A percentile compares a stretch with the other conserved stretches of the same genome.
Conservation (phyloP, 2,329 filamentous ascomycete species). For the Calonectria henricotiae region DNA sequence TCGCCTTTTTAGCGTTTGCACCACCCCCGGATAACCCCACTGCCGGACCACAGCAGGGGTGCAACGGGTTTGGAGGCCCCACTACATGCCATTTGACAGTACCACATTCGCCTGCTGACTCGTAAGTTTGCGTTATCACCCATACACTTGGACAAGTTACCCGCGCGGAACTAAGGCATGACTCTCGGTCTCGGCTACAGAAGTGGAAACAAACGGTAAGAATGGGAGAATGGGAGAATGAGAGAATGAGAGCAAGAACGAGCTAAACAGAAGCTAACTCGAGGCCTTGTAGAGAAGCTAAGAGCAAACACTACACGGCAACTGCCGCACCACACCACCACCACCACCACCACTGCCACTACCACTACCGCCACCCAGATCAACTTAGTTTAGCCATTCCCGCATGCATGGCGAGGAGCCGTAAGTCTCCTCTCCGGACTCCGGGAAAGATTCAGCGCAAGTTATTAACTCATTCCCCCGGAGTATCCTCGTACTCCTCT, state of each 20-base stretch:
- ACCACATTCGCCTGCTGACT: constrained; percentile 3
- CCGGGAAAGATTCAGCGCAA: constrained; percentile 11
- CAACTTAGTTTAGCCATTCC: neutral
- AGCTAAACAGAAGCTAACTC: too few species aligned
- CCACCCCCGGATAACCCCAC: constrained; percentile 13
- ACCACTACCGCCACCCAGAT: neutral
- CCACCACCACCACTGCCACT: neutral
- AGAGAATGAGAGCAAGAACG: too few species aligned
- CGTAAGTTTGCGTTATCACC: constrained; percentile 20
- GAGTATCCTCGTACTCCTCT: constrained; percentile 11
- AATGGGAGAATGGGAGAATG: too few species aligned
- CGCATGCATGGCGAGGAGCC: constrained; percentile 6
- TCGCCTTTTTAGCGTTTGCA: constrained; percentile 16
- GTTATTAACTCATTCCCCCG: constrained; percentile 22
- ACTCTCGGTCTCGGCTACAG: too few species aligned
- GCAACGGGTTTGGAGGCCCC: constrained; percentile 11
- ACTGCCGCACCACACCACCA: neutral
- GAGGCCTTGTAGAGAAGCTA: too few species aligned
- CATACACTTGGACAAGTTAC: neutral
- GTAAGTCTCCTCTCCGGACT: neutral
- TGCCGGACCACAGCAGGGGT: constrained; percentile 11
- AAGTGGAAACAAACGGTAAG: too few species aligned
- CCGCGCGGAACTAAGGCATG: too few species aligned
- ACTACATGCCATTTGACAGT: constrained; percentile 7
- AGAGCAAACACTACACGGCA: too few species aligned